Conservation (phyloP, 176 grass and related monocot species). For the Zoysia japonica region DNA sequence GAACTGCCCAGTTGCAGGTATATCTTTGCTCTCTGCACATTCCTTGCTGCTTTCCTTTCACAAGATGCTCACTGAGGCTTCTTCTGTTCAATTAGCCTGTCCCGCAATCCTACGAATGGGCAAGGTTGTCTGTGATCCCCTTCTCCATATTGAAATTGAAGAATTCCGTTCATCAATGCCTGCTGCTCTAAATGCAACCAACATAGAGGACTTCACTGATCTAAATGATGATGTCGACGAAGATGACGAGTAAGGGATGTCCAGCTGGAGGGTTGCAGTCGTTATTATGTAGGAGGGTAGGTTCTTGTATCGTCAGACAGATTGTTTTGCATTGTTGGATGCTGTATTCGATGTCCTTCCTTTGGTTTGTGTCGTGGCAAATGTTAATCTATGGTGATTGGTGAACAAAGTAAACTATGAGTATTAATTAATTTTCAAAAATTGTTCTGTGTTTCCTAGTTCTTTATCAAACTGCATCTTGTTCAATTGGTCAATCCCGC, state of each 20-base stretch:
- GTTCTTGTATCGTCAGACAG: neutral
- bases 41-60: slow-evolving; percentile 9
- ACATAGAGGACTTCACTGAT: slow-evolving; percentile 75
- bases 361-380: neutral
- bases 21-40: neutral
- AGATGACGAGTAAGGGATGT: slow-evolving; percentile 21
- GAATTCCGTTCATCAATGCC: slow-evolving; percentile 52
- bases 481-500: neutral
- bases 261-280: too few species aligned
- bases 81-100: slow-evolving; percentile 51
- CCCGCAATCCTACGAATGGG: slow-evolving; percentile 50
- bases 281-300: neutral
- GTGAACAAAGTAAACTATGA: neutral
- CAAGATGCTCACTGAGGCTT: neutral
- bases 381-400: neutral
- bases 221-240: slow-evolving; percentile 31
- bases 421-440: neutral
- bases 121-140: slow-evolving; percentile 60
- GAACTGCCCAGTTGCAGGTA: slow-evolving; percentile 81
- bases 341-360: neutral
- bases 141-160: slow-evolving; percentile 74
- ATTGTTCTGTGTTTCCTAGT: neutral
- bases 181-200: slow-evolving; percentile 26
- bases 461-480: neutral
- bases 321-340: neutral